These are phyloP conservation scores for Erysimum cheiranthoides DNA, from an alignment of 345 rosid species.

Conservation along the genomic window DNA sequence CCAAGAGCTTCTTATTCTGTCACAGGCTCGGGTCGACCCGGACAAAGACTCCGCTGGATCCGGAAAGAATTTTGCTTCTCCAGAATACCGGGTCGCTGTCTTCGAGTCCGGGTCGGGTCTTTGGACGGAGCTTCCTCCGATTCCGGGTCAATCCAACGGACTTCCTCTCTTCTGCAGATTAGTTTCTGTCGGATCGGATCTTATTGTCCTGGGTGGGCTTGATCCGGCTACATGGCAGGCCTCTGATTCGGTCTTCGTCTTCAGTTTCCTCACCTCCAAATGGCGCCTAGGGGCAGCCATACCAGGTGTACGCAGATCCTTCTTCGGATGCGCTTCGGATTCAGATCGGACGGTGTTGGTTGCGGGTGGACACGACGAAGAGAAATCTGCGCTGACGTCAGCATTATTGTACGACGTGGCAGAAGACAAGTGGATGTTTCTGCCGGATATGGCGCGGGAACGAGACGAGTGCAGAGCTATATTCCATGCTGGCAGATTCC, in stretches of 20 bases:
- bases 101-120: constrained; percentile 61
- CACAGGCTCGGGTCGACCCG: constrained; percentile 60
- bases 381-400: constrained; percentile 72
- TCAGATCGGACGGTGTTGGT: constrained; percentile 62
- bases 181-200: constrained; percentile 60
- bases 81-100: constrained; percentile 50
- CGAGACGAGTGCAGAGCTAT: constrained; percentile 79
- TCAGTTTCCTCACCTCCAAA: constrained; percentile 52
- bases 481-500: constrained; percentile 69
- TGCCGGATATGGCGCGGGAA: constrained; percentile 75
- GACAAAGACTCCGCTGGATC: constrained; percentile 12
- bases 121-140: constrained; percentile 65
- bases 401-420: constrained; percentile 66
- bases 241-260: constrained; percentile 56
- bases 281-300: constrained; percentile 75
- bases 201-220: constrained; percentile 83
- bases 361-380: constrained; percentile 78
- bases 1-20: constrained; percentile 61
- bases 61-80: constrained; percentile 42
- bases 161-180: constrained; percentile 73
- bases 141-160: constrained; percentile 53
- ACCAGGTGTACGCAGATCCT: constrained; percentile 67
- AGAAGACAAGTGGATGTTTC: constrained; percentile 54
- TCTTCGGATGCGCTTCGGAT: constrained; percentile 77
- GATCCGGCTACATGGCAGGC: constrained; percentile 70